Base-by-base conservation (phyloP, 352 stramenopile genomes). In the Saprolegnia diclina region DNA sequence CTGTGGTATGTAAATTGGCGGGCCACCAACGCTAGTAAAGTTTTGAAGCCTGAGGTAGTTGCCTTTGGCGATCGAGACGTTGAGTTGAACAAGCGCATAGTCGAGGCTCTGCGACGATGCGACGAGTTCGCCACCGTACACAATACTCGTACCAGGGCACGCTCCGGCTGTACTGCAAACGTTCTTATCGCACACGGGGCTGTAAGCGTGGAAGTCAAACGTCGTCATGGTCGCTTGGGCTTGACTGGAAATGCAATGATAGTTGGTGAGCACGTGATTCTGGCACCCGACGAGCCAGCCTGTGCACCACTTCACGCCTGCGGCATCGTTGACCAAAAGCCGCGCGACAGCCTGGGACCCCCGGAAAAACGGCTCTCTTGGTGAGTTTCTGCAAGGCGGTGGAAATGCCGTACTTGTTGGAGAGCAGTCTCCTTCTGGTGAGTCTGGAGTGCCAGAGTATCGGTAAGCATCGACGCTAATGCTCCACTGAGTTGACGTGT, bases 51-150 rank as follows among this genome's bases (percentile, higher is more conserved):
- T 74, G 18, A 91, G 55, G 66, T 83, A 91, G 55, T 84, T 86
- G n/a, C 79, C 54, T 0, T 64, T 56, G 13, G 80, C 56, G 50
- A 75, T 77, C 7, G 77, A 59, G 16, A 76, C 72, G 11, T 81
- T 72, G 6, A 91, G 68, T 67, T 88, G 82, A n/a, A 91, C 75
- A 7, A 93, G 76, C 64, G 85, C 73, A 61, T 91, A 93, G 74
- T 93, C 85, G 1, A 91, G 73, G 0, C 70, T 59, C 0, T 44
- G 0, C 44, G 72, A 79, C 0, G 76, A 72, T 26, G 77, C 71
- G 54, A 93, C 74, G 21, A 93, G 65, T 22, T 66, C 77, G 4
- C 37, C n/a, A 10, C 57, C 57, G 42, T 54, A 16, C 6, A 66
- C 57, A 32, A 66, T 18, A 21, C 38, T 54, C 7, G 76, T n/a